These are phyloP conservation scores for Lunularia cruciata DNA, from an alignment of 225 moss, liverwort and hornwort species.

Conservation along the genomic window DNA sequence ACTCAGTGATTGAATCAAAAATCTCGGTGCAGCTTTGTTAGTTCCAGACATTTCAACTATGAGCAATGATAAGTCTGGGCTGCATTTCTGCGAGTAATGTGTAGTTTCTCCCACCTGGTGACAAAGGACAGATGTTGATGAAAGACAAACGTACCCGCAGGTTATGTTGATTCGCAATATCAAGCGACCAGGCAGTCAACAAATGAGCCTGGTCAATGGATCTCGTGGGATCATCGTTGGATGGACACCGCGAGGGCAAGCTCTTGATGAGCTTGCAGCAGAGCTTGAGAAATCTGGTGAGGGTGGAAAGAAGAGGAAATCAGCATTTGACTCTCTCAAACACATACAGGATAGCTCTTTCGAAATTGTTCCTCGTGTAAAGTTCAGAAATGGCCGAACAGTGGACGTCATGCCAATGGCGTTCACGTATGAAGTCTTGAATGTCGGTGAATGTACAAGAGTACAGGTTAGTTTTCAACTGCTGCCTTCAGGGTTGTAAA, in stretches of 20 bases:
- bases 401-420: conserved; percentile 55
- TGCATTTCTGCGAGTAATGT: too few relatives aligned
- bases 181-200: conserved; percentile 43
- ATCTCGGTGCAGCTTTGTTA: too few relatives aligned
- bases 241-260: conserved; percentile 53
- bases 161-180: conserved; percentile 76
- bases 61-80: too few relatives aligned
- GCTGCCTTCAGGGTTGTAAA: too few relatives aligned
- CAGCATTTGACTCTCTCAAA: conserved; percentile 24
- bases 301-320: conserved; percentile 32
- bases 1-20: neutral
- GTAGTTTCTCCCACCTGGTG: neutral
- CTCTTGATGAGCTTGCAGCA: conserved; percentile 30
- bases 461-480: conserved; percentile 36
- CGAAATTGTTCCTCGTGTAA: conserved; percentile 57
- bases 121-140: neutral
- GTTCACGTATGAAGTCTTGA: conserved; percentile 59
- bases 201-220: conserved; percentile 65
- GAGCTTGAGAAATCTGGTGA: conserved; percentile 13
- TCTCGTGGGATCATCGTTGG: conserved; percentile 79
- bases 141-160: conserved; percentile 26
- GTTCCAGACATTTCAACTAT: neutral
- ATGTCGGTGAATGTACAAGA: conserved; percentile 71
- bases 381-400: conserved; percentile 57
- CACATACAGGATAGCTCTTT: conserved; percentile 37